Percentiles rank a stretch among this genome's conserved stretches.
Conservation (phyloP, 108 stramenopile species). For the Cyclotella atomus region DNA sequence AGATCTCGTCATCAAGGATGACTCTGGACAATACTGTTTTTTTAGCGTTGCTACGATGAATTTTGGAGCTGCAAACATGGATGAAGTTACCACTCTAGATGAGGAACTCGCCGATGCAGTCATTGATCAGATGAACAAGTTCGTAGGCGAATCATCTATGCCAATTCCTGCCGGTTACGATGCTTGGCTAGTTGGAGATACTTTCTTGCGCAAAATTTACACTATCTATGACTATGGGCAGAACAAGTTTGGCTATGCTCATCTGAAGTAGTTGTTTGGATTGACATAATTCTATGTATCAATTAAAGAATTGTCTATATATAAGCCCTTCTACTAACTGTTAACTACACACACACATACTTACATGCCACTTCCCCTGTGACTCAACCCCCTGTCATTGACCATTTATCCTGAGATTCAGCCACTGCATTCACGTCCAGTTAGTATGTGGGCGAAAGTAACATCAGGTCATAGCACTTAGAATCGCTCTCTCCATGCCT, state of each 20-base stretch:
- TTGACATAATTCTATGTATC: background rate
- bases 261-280: conserved; percentile 36
- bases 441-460: too few species aligned
- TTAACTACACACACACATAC: too few species aligned
- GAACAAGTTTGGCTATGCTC: conserved; percentile 65
- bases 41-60: conserved; percentile 49
- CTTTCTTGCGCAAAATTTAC: conserved; percentile 85
- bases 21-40: conserved; percentile 35
- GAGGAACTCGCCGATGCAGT: conserved; percentile 46
- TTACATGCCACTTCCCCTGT: too few species aligned
- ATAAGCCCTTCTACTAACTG: too few species aligned
- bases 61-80: conserved; percentile 23
- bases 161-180: conserved; percentile 58
- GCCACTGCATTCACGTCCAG: too few species aligned
- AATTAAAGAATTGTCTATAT: background rate
- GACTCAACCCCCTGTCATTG: too few species aligned
- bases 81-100: conserved; percentile 38
- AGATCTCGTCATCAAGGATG: conserved; percentile 79
- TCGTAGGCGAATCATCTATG: conserved; percentile 47
- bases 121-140: conserved; percentile 44
- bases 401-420: too few species aligned
- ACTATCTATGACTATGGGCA: conserved; percentile 67
- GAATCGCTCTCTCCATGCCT: too few species aligned
- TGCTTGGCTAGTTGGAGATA: conserved; percentile 84
- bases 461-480: too few species aligned